These are phyloP conservation scores for Cetradonia linearis DNA, from an alignment of 495 filamentous ascomycete genomes.

Conservation along the genomic window DNA sequence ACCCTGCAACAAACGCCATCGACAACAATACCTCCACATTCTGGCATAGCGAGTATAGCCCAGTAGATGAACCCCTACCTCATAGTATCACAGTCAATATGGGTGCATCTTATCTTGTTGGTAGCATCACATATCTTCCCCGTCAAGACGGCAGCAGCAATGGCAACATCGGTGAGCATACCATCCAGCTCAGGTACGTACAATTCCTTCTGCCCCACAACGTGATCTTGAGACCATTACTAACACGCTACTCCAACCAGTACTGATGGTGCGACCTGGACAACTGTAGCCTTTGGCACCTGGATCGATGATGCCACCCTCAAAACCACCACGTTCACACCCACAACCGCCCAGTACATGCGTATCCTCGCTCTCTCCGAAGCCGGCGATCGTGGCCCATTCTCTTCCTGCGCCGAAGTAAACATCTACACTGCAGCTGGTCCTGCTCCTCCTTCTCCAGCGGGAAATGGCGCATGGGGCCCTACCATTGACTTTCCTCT, in stretches of 20 bases:
- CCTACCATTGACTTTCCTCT: conserved; percentile 44
- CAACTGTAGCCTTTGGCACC: conserved; percentile 34
- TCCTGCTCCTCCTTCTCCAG: conserved; percentile 7
- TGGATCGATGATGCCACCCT: conserved; percentile 35
- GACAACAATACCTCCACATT: conserved; percentile 18
- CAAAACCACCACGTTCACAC: conserved; percentile 34
- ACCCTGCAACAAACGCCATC: conserved; percentile 15
- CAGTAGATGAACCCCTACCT: conserved; percentile 8
- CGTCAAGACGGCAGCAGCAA: conserved; percentile 19
- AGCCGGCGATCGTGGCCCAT: conserved; percentile 29
- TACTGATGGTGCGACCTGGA: conserved; percentile 32
- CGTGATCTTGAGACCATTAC: neutral
- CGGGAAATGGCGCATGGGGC: conserved; percentile 32
- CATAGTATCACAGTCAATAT: conserved; percentile 20
- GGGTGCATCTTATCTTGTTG: conserved; percentile 9
- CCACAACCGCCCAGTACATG: conserved; percentile 34
- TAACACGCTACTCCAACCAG: conserved; percentile 21
- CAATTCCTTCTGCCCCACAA: too few relatives aligned
- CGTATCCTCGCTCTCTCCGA: conserved; percentile 29
- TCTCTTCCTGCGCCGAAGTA: conserved; percentile 32
- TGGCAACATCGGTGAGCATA: conserved; percentile 21
- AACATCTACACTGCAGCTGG: conserved; percentile 19
- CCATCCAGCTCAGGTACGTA: conserved; percentile 13
- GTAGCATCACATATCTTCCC: conserved; percentile 19
- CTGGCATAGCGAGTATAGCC: conserved; percentile 18